These are phyloP conservation scores for Aspergillus latus DNA, from an alignment of 2,329 filamentous ascomycete species.

Conservation along the genomic window DNA sequence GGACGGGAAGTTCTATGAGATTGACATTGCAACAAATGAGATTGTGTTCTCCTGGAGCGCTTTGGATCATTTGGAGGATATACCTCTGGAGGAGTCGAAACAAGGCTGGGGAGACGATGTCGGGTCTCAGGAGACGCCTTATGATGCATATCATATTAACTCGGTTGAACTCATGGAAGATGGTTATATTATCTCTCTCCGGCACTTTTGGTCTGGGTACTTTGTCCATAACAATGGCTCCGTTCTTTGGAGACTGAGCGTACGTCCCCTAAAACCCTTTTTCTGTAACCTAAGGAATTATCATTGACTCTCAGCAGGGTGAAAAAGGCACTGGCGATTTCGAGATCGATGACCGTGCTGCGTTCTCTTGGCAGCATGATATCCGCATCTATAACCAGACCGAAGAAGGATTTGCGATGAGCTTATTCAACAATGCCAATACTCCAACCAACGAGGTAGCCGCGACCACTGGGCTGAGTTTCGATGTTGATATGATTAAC, in stretches of 20 bases:
- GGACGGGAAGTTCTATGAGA: conserved; percentile 36
- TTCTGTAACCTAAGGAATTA: neutral
- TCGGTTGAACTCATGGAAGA: conserved; percentile 33
- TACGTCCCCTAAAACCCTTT: conserved; percentile 7
- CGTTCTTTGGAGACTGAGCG: conserved; percentile 30
- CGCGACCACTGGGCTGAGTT: conserved; percentile 25
- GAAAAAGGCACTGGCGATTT: conserved; percentile 29
- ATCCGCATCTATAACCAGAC: conserved; percentile 39
- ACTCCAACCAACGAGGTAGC: conserved; percentile 23
- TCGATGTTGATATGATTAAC: conserved; percentile 25
- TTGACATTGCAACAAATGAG: conserved; percentile 36
- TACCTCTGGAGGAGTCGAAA: conserved; percentile 31
- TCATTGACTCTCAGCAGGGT: conserved; percentile 16
- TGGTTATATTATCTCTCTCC: conserved; percentile 37
- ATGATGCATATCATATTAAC: conserved; percentile 41
- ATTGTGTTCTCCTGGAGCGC: conserved; percentile 36
- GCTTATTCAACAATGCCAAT: conserved; percentile 35
- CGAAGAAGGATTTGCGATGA: conserved; percentile 32
- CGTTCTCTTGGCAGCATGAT: conserved; percentile 37
- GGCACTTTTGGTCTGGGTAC: conserved; percentile 37
- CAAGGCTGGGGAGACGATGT: conserved; percentile 24
- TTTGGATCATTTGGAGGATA: conserved; percentile 31
- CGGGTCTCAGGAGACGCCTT: conserved; percentile 27
- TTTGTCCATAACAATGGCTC: conserved; percentile 33
- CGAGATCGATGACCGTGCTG: conserved; percentile 19